phyloP scores from a whole-genome alignment of 371 early-diverging fungal genomes.

The Blakeslea trispora region DNA sequence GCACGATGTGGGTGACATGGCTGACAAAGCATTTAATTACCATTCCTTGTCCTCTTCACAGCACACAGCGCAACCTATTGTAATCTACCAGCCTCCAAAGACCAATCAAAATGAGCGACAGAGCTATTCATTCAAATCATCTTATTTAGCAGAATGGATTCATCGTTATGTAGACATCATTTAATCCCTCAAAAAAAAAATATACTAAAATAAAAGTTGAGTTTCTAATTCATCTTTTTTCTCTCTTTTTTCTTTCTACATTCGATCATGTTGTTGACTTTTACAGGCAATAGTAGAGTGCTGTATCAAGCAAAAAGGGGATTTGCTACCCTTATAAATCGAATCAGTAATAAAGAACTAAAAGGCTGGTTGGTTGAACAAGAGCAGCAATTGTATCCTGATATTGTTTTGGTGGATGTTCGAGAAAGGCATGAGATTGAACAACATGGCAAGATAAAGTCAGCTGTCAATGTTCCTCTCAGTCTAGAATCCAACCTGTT shows the following conservation, averaged over 20 bases:
- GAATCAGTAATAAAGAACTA: not conserved
- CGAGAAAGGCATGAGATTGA: conserved; percentile 32
- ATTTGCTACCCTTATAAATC: not conserved
- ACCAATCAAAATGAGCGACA: conserved; percentile 9
- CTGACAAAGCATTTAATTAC: conserved; percentile 16
- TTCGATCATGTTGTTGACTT: no score
- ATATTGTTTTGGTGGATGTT: conserved; percentile 26
- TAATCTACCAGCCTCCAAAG: not conserved
- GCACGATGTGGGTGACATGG: conserved; percentile 21
- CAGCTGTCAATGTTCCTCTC: conserved; percentile 29
- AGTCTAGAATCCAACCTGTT: conserved; percentile 14
- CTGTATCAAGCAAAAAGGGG: no score
- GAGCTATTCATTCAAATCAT: not conserved
- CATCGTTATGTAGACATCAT: no score
- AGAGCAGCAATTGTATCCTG: not conserved
- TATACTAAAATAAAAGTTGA: no score
- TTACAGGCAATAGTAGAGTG: no score
- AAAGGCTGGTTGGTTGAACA: not conserved
- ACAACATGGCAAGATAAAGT: conserved; percentile 27
- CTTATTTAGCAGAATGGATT: not conserved
- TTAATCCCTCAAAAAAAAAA: no score
- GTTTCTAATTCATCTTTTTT: no score
- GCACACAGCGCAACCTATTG: no score
- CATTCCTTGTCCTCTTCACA: no score
- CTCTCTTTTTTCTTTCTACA: no score